A percentile compares a stretch with the other conserved stretches of the same genome.
phyloP scores from a whole-genome alignment of 2,329 filamentous ascomycete genomes.

The Botrytis squamosa region DNA sequence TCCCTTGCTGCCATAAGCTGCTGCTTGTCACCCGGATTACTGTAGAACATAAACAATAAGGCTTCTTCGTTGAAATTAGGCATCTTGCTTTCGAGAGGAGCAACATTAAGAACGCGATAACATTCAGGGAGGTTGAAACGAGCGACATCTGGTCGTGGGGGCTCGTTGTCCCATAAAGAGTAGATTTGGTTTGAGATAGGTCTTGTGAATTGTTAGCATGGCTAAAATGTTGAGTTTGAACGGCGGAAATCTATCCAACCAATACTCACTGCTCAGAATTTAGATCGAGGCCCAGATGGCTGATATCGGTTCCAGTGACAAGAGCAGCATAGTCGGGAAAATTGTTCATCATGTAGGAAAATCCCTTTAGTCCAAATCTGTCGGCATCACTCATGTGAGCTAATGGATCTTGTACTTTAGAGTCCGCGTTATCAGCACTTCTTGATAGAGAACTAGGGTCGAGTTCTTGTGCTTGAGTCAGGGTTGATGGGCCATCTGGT shows the following conservation, averaged over 20 bases:
- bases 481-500: slow-evolving; percentile 25
- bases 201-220: slow-evolving; percentile 24
- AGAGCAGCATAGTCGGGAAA: slow-evolving; percentile 62
- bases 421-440: slow-evolving; percentile 32
- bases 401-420: slow-evolving; percentile 55
- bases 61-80: slow-evolving; percentile 67
- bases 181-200: slow-evolving; percentile 58
- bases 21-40: slow-evolving; percentile 60
- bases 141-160: slow-evolving; percentile 56
- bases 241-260: slow-evolving; percentile 12
- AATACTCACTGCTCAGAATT: slow-evolving; percentile 56
- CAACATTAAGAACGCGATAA: slow-evolving; percentile 65
- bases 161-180: slow-evolving; percentile 59
- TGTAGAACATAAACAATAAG: slow-evolving; percentile 69
- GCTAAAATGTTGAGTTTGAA: not conserved
- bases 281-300: slow-evolving; percentile 57
- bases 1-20: slow-evolving; percentile 63
- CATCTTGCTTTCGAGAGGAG: slow-evolving; percentile 64
- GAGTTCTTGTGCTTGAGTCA: slow-evolving; percentile 29
- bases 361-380: slow-evolving; percentile 64
- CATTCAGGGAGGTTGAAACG: slow-evolving; percentile 62
- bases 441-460: slow-evolving; percentile 29
- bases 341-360: slow-evolving; percentile 59
- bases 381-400: slow-evolving; percentile 61
- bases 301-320: slow-evolving; percentile 59